Evolutionary conservation across 306 rosid genomes (phyloP).

Genomic region (Cercis canadensis): DNA sequence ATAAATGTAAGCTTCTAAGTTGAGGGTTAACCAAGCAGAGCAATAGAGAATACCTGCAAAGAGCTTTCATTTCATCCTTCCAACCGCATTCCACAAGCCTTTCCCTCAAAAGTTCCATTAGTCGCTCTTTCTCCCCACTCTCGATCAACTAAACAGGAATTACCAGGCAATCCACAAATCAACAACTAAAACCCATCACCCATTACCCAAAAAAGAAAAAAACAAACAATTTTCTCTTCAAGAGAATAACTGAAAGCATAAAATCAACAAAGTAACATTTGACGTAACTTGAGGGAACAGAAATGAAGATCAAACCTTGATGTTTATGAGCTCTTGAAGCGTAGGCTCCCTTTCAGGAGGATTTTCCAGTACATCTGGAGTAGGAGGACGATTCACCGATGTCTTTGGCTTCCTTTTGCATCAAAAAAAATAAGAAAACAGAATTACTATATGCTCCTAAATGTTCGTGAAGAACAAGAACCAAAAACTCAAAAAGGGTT

Average conservation of each 20-base stretch:
- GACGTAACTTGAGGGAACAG: neutral
- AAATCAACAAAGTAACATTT: conserved; percentile 17
- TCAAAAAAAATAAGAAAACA: neutral
- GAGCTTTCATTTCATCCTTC: conserved; percentile 95
- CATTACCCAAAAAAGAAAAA: neutral
- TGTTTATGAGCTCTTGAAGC: conserved; percentile 67
- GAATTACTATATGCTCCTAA: conserved; percentile 8
- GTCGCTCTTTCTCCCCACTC: conserved; percentile 86
- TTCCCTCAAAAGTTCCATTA: conserved; percentile 89
- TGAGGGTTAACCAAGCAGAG: neutral
- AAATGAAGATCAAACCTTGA: conserved; percentile 61
- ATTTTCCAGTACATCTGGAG: conserved; percentile 75
- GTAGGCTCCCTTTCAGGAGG: conserved; percentile 68
- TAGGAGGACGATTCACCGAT: conserved; percentile 89
- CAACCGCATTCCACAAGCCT: conserved; percentile 95
- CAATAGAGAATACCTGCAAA: conserved; percentile 68
- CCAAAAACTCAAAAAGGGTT: neutral
- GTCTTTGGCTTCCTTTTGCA: conserved; percentile 72
- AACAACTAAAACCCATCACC: conserved; percentile 1
- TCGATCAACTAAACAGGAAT: conserved; percentile 64
- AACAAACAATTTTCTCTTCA: conserved; percentile 12
- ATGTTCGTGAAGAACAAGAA: conserved; percentile 1
- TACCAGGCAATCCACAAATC: conserved; percentile 14
- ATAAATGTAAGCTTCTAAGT: neutral
- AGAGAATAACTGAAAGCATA: conserved; percentile 6